A percentile compares a stretch with the other conserved stretches of the same genome.
Evolutionary conservation across 1,139 yeast genomes (phyloP).

Genomic region (Kazachstania sp.): DNA sequence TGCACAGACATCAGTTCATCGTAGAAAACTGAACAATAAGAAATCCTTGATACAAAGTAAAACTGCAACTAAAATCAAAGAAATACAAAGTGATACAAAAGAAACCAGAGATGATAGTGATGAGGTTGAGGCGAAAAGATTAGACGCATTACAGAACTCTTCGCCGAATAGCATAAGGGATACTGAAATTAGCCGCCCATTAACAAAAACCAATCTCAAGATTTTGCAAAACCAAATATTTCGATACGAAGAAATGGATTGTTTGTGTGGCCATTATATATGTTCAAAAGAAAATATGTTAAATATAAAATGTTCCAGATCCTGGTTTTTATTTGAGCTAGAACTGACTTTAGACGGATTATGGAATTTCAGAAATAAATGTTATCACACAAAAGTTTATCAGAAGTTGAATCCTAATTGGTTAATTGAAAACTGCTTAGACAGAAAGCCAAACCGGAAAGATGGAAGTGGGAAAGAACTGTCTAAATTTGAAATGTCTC

Average conservation of each 20-base stretch:
- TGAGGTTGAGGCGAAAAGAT: conserved; percentile 1
- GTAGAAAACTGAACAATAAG: conserved; percentile 2
- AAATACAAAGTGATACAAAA: background rate
- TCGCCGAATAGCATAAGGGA: background rate
- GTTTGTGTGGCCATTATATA: conserved; percentile 14
- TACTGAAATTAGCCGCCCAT: background rate
- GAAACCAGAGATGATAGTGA: conserved; percentile 1
- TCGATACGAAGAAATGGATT: conserved; percentile 9
- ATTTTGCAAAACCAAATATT: conserved; percentile 14
- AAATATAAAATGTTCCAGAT: conserved; percentile 11
- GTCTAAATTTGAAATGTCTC: conserved; percentile 8
- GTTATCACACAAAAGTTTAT: conserved; percentile 23
- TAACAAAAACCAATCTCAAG: conserved; percentile 14
- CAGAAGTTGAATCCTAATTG: conserved; percentile 16
- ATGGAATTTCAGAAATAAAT: conserved; percentile 21
- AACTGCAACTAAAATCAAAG: background rate
- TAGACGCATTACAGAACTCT: conserved; percentile 1
- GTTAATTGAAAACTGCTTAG: conserved; percentile 13
- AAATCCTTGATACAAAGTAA: background rate
- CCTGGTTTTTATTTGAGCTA: conserved; percentile 28
- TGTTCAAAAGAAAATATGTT: conserved; percentile 14
- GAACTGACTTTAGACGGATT: conserved; percentile 21
- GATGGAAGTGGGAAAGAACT: background rate
- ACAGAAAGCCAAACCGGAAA: conserved; percentile 5
- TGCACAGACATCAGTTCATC: background rate